Percentiles rank a stretch among this genome's conserved stretches.
phyloP scores from a whole-genome alignment of 352 stramenopile genomes.

The Pythium insidiosum region DNA sequence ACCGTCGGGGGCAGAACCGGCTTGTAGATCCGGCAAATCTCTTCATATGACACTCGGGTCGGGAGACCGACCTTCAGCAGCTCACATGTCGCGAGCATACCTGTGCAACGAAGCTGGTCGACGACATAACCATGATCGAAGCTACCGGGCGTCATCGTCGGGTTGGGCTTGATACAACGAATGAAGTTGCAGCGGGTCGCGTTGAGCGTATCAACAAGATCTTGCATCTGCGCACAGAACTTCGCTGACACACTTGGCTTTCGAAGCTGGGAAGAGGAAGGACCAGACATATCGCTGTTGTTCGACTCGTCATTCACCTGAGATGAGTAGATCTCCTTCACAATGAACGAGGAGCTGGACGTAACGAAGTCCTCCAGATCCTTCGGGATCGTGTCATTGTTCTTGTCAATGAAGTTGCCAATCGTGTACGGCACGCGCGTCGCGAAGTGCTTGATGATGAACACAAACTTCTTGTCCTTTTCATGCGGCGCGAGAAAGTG shows the following conservation, averaged over 20 bases:
- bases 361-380: constrained; percentile 88
- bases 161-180: constrained; percentile 89
- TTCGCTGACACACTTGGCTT: constrained; percentile 66
- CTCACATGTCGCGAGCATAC: constrained; percentile 87
- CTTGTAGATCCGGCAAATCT: constrained; percentile 87
- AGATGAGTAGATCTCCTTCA: constrained; percentile 77
- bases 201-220: constrained; percentile 81
- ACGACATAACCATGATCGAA: constrained; percentile 89
- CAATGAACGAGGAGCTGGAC: constrained; percentile 63
- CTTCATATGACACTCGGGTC: constrained; percentile 85
- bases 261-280: constrained; percentile 27
- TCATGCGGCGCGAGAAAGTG: constrained; percentile 77
- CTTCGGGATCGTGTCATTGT: constrained; percentile 92
- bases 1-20: constrained; percentile 62
- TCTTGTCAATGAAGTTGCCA: constrained; percentile 95
- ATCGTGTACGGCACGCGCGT: constrained; percentile 93
- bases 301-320: constrained; percentile 49
- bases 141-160: constrained; percentile 58
- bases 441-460: constrained; percentile 96
- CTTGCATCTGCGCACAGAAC: constrained; percentile 84
- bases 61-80: constrained; percentile 88
- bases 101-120: constrained; percentile 85
- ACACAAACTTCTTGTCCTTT: constrained; percentile 90
- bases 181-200: constrained; percentile 85
- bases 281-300: constrained; percentile 20